phyloP scores from a whole-genome alignment of 768 basidiomycete genomes.

The Serendipita sp. region DNA sequence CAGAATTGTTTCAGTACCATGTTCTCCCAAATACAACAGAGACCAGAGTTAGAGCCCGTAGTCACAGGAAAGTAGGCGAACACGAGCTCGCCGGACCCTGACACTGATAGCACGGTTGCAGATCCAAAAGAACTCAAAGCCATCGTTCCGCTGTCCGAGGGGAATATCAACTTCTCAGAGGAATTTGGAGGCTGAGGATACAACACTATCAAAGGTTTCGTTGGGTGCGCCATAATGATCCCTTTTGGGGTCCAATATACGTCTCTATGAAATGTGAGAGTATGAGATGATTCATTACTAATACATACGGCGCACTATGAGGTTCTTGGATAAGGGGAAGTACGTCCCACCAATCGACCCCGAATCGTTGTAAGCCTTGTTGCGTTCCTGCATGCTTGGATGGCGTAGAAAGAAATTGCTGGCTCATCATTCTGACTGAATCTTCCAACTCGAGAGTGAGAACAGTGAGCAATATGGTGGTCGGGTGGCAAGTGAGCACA shows the following conservation, averaged over 20 bases:
- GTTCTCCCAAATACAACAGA: background rate
- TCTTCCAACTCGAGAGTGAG: no score
- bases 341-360: background rate
- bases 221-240: constrained; percentile 4
- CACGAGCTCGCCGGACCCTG: background rate
- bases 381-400: no score
- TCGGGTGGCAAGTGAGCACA: no score
- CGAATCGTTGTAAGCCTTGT: background rate
- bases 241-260: background rate
- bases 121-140: background rate
- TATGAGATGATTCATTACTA: background rate
- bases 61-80: constrained; percentile 1
- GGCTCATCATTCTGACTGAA: no score
- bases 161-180: background rate
- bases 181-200: background rate
- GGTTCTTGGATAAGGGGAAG: background rate
- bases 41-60: background rate
- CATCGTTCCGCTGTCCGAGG: background rate
- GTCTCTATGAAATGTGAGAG: background rate
- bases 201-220: background rate
- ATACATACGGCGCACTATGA: background rate
- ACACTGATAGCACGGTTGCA: background rate
- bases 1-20: background rate
- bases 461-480: no score
- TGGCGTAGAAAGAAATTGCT: no score